Evolutionary conservation across 108 stramenopile species (phyloP), one percentile per base, ranked within the genome.

Genomic region (Fragilariopsis cylindrus): DNA sequence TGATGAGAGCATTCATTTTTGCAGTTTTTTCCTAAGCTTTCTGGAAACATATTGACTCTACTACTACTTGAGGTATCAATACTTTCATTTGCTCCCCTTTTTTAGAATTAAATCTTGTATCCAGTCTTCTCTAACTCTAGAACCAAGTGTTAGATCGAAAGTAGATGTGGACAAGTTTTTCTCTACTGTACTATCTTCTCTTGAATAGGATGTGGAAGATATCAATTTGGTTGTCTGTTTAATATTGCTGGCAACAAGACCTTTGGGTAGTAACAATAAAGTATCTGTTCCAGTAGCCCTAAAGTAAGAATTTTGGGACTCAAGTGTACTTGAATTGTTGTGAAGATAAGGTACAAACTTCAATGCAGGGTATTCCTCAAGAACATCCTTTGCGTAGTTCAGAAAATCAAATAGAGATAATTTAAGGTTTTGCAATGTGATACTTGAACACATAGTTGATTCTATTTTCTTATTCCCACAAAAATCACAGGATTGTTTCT

Each of bases 271-370:
- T 15, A 57, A 5, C 56, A 57, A 15, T 6, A 21, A 57, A 15
- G 56, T 57, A 21, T 57, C 56, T 5, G 5, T 57, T 7, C 56
- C 56, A 12, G 56, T 15, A 21, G 11, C 56, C 5, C 56, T 16
- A 15, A 57, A 57, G 13, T 21, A 57, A 21, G 56, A 57, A 15
- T 21, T 21, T 57, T 16, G 16, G 5, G 56, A 57, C 21, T 57
- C 1, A 0, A 57, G 13, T 21, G 56, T 57, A 57, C 56, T 57
- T 12, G 56, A 57, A 57, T 57, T 57, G 56, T 57, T 57, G 56
- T 57, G 56, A 5, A 57, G 56, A 15, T 21, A 57, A 12, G 56
- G 56, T 21, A 57, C 56, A 57, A 57, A 57, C 16, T 57, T 16
- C 21, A 57, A 15, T 21, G 5, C 56, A 21, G 1, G 13, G 16